Percentiles rank a stretch among this genome's conserved stretches.
phyloP scores from a whole-genome alignment of 2,329 filamentous ascomycete genomes.

The Fonsecaea multimorphosa region DNA sequence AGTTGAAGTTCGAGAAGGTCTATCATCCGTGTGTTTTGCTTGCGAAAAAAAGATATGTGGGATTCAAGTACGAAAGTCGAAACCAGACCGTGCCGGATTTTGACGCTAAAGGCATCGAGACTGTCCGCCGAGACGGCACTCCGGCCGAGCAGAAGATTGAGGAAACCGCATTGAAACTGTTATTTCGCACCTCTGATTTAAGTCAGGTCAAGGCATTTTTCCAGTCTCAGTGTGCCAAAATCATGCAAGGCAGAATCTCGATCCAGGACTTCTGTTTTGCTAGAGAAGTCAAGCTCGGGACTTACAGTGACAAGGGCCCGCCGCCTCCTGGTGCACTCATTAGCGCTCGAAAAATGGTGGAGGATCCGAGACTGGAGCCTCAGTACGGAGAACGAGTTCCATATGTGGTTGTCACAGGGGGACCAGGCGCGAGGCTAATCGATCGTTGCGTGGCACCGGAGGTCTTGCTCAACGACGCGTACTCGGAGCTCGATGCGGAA shows the following conservation, averaged over 20 bases:
- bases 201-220: conserved; percentile 90
- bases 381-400: conserved; percentile 95
- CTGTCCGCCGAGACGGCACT: conserved; percentile 90
- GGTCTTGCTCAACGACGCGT: conserved; percentile 74
- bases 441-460: conserved; percentile 92
- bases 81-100: conserved; percentile 82
- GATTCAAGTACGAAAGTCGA: conserved; percentile 89
- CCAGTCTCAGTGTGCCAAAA: conserved; percentile 85
- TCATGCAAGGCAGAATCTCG: conserved; percentile 85
- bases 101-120: conserved; percentile 98
- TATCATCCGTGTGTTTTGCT: conserved; percentile 94
- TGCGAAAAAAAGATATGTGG: conserved; percentile 97
- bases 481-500: conserved; percentile 84
- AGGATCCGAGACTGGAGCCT: conserved; percentile 83
- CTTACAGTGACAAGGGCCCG: conserved; percentile 79
- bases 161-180: conserved; percentile 83
- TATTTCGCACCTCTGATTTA: conserved; percentile 89
- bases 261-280: conserved; percentile 97
- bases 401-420: conserved; percentile 89
- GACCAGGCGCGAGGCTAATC: conserved; percentile 81
- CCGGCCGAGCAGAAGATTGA: conserved; percentile 96
- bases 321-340: conserved; percentile 88
- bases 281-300: conserved; percentile 86
- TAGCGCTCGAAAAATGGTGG: conserved; percentile 82
- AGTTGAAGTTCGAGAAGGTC: conserved; percentile 98